A percentile compares a stretch with the other conserved stretches of the same genome.
Evolutionary conservation across 371 early-diverging fungal species (phyloP).

Genomic region (Apophysomyces sp.): DNA sequence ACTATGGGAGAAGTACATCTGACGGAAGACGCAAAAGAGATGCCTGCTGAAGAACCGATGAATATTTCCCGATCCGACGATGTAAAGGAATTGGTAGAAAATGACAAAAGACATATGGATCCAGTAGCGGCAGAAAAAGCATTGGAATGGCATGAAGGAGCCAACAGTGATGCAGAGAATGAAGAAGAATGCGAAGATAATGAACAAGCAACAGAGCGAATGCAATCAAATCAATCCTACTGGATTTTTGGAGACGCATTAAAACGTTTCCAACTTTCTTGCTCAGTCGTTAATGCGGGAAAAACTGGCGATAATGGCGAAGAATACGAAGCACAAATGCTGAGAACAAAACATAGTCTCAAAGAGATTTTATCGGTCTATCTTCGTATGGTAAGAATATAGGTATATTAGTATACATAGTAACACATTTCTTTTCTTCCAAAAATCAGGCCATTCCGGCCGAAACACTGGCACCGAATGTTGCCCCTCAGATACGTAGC

Average conservation of each 20-base stretch:
- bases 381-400: conserved; percentile 29
- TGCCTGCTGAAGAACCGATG: background rate
- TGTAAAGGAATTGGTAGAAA: background rate
- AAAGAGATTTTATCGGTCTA: conserved; percentile 40
- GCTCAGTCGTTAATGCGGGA: conserved; percentile 2
- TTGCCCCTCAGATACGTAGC: conserved; percentile 27
- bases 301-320: conserved; percentile 9
- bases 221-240: conserved; percentile 40
- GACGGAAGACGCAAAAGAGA: too few species aligned
- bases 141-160: background rate
- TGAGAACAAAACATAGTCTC: conserved; percentile 28
- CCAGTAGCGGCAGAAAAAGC: background rate
- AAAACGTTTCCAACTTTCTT: conserved; percentile 31
- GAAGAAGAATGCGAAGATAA: background rate
- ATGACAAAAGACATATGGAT: background rate
- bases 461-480: conserved; percentile 25
- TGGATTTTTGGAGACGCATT: conserved; percentile 50
- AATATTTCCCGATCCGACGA: background rate
- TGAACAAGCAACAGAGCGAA: background rate
- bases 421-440: background rate
- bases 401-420: background rate
- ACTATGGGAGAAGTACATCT: too few species aligned
- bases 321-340: conserved; percentile 14
- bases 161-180: background rate
- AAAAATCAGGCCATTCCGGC: conserved; percentile 29